Conservation (phyloP, 2,329 filamentous ascomycete species). For the Fusarium anguioides region DNA sequence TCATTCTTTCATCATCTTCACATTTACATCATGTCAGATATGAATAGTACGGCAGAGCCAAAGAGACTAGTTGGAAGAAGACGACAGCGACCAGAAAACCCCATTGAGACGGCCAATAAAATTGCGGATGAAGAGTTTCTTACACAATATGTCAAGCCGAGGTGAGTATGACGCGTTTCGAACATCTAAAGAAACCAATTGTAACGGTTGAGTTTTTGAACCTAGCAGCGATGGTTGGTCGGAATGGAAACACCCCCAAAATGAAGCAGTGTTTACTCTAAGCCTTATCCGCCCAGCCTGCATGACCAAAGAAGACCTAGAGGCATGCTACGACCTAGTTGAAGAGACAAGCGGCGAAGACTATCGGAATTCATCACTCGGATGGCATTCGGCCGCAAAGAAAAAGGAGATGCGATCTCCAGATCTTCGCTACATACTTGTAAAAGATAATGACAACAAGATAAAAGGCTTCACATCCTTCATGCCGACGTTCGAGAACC, state of each 20-base stretch:
- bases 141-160: constrained; percentile 58
- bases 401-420: constrained; percentile 73
- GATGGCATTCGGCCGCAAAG: constrained; percentile 74
- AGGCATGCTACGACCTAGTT: constrained; percentile 67
- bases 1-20: not conserved
- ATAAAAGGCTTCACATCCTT: constrained; percentile 71
- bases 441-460: constrained; percentile 52
- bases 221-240: constrained; percentile 47
- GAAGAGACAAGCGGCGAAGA: constrained; percentile 71
- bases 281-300: constrained; percentile 54
- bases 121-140: constrained; percentile 62
- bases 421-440: constrained; percentile 75
- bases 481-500: constrained; percentile 77
- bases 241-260: constrained; percentile 64
- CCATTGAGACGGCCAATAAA: constrained; percentile 61
- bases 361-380: constrained; percentile 70
- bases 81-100: constrained; percentile 40
- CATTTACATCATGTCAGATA: constrained; percentile 20
- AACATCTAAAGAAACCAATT: not conserved
- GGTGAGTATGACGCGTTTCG: constrained; percentile 50
- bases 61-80: constrained; percentile 25
- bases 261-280: constrained; percentile 55
- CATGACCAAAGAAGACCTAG: constrained; percentile 59
- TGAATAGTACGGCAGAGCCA: constrained; percentile 8
- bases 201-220: not conserved